These are phyloP conservation scores for Saccharomycopsis synnaedendra DNA, from an alignment of 805 yeast genomes.

Conservation along the genomic window DNA sequence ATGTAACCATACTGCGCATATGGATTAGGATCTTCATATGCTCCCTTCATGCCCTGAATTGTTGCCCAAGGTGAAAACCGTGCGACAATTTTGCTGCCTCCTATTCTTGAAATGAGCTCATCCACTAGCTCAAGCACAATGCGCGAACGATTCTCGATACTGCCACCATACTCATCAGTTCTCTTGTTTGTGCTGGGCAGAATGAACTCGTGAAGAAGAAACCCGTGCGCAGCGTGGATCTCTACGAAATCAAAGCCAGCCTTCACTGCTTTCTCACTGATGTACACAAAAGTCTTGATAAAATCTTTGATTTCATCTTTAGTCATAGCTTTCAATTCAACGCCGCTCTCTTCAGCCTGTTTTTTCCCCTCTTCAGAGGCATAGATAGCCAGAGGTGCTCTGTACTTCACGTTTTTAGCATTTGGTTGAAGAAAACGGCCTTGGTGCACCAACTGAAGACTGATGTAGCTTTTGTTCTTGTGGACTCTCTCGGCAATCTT, in stretches of 20 bases:
- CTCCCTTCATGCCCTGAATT: slow-evolving; percentile 30
- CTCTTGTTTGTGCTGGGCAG: slow-evolving; percentile 33
- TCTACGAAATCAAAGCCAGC: slow-evolving; percentile 52
- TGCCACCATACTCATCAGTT: slow-evolving; percentile 46
- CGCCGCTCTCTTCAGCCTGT: slow-evolving; percentile 24
- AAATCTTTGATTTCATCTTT: slow-evolving; percentile 28
- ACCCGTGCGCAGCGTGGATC: slow-evolving; percentile 63
- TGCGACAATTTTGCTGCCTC: slow-evolving; percentile 33
- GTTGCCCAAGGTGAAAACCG: slow-evolving; percentile 36
- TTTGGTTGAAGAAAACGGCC: slow-evolving; percentile 35
- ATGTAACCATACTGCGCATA: slow-evolving; percentile 29
- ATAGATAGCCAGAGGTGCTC: slow-evolving; percentile 29
- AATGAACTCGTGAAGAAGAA: slow-evolving; percentile 44
- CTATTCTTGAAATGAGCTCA: slow-evolving; percentile 37
- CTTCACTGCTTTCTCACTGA: slow-evolving; percentile 30
- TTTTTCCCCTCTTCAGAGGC: slow-evolving; percentile 25
- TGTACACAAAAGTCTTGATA: slow-evolving; percentile 29
- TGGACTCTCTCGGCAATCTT: slow-evolving; percentile 35
- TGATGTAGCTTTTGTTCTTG: slow-evolving; percentile 26
- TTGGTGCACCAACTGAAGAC: slow-evolving; percentile 34
- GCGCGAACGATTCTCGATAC: slow-evolving; percentile 37
- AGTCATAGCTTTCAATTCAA: slow-evolving; percentile 21
- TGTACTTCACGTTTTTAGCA: slow-evolving; percentile 27
- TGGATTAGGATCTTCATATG: slow-evolving; percentile 25
- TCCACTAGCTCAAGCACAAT: slow-evolving; percentile 39